Percentiles rank a stretch among this genome's conserved stretches.
Conservation (phyloP, 2,329 filamentous ascomycete species). For the Beauveria brongniartii region DNA sequence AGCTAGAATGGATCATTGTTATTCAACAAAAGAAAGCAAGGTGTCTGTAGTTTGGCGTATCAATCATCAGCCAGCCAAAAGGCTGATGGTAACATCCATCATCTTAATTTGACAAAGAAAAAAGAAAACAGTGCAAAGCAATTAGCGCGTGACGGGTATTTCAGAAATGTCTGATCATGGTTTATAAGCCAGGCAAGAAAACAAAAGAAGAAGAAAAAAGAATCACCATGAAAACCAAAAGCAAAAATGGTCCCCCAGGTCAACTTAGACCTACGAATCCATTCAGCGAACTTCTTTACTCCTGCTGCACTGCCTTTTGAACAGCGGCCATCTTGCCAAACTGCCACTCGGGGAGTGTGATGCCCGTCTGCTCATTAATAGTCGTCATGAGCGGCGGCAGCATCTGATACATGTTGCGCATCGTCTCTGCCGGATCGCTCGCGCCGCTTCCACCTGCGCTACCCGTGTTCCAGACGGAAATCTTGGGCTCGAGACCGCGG, state of each 20-base stretch:
- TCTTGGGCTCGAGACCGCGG: constrained; percentile 75
- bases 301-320: constrained; percentile 22
- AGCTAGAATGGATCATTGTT: too few species aligned
- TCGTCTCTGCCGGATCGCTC: constrained; percentile 32
- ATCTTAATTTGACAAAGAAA: neutral
- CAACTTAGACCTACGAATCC: neutral
- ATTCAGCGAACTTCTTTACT: constrained; percentile 1
- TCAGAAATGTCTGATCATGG: neutral
- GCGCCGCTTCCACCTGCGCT: constrained; percentile 41
- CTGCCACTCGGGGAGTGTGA: constrained; percentile 70
- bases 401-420: constrained; percentile 78
- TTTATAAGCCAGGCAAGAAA: neutral
- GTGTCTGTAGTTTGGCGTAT: neutral
- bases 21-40: too few species aligned
- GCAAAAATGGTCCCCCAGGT: neutral
- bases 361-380: constrained; percentile 83
- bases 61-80: too few species aligned
- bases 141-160: neutral
- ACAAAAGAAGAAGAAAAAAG: neutral
- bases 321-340: constrained; percentile 40
- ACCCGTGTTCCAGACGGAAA: constrained; percentile 83
- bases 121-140: neutral
- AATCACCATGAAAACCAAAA: neutral
- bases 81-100: too few species aligned
- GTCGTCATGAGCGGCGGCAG: constrained; percentile 74